Evolutionary conservation across 1,284 basidiomycete genomes (phyloP), one percentile per base, ranked within the genome.

Genomic region (Limonomyces culmigenus): DNA sequence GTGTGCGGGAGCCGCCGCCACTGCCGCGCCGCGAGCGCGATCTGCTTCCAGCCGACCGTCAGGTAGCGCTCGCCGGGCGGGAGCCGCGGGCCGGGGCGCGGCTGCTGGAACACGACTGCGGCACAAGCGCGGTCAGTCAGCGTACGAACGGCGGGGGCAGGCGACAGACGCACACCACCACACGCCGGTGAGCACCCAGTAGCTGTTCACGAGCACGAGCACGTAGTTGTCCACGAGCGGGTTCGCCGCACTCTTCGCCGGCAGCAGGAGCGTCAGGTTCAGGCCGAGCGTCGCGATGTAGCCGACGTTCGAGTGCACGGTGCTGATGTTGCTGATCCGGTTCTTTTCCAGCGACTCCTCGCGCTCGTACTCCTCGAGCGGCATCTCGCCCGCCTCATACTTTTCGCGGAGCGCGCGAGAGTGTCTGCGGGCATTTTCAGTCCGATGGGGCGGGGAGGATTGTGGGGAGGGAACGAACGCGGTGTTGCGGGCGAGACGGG

Each of bases 261-360:
- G 80, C 4, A 89, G 62, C 18, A 92, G 64, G 27, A 91, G 55
- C 2, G 80, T 70, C 13, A 87, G 54, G 42, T 85, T 77, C 42
- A 88, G 55, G 36, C 64, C 68, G 1, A 77, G 59, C 0, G 70
- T 76, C 32, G 63, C 63, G 34, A 78, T 68, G 49, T 74, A 88
- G 32, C 75, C 85, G 34, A 76, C 67, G 47, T 81, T 85, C 50
- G 72, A 81, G 47, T 85, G 77, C 38, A 88, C 78, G 11, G 83
- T 86, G 44, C 76, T 77, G 43, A 85, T 81, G 46, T 91, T 91
- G 47, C 79, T 79, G 41, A 91, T 80, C 37, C 78, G 60, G 47
- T 86, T 89, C 60, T 85, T 81, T 56, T 86, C 76, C 35, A 89
- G 49, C 38, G 74, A 79, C 48, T 87, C 84, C 46, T 85, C 78